phyloP scores from a whole-genome alignment of 2,329 filamentous ascomycete species.

The Paracoccidioides brasiliensis region DNA sequence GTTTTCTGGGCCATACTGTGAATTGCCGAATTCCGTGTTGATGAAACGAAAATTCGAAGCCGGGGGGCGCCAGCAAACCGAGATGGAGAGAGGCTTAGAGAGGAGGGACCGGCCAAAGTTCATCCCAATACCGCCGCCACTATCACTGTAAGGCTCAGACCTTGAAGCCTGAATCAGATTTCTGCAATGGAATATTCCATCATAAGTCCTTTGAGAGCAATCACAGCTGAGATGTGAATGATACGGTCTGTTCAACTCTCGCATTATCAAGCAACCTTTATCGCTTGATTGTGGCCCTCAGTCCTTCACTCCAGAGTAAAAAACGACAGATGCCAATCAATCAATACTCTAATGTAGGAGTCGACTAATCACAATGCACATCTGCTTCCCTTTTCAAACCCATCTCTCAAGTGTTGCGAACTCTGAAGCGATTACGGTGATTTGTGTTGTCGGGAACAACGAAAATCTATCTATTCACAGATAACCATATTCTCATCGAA shows the following conservation, averaged over 20 bases:
- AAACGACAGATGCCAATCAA: too few relatives aligned
- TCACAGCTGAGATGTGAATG: background rate
- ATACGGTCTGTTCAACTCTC: background rate
- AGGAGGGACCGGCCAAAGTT: background rate
- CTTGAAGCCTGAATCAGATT: background rate
- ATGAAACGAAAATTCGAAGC: constrained; percentile 1
- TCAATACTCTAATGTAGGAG: too few relatives aligned
- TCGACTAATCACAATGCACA: too few relatives aligned
- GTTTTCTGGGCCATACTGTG: background rate
- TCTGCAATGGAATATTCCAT: background rate
- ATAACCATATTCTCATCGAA: background rate
- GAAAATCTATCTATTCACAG: too few relatives aligned
- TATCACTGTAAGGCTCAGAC: background rate
- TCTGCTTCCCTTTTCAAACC: too few relatives aligned
- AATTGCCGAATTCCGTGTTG: background rate
- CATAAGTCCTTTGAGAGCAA: background rate
- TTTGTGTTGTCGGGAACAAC: too few relatives aligned
- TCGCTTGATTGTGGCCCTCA: too few relatives aligned
- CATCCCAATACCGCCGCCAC: constrained; percentile 2
- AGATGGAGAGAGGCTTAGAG: background rate
- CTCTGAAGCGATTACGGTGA: too few relatives aligned
- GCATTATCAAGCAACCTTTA: background rate
- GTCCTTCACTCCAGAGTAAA: too few relatives aligned
- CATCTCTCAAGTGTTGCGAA: too few relatives aligned
- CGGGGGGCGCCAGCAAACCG: background rate